Conservation (phyloP, 108 stramenopile species). For the Stephanodiscus triporus region DNA sequence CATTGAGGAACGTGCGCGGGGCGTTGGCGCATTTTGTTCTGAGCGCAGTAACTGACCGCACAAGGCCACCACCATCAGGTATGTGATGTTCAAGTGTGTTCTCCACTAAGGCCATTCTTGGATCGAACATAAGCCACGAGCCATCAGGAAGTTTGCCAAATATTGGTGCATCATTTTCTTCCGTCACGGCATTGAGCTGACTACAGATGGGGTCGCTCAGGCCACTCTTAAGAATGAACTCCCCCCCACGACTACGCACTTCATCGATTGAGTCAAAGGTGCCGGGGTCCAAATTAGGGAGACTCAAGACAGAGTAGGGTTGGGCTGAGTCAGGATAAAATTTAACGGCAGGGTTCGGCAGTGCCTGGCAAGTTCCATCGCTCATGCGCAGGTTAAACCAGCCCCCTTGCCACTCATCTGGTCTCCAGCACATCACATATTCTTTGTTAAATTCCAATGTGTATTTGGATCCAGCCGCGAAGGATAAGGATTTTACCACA, state of each 20-base stretch:
- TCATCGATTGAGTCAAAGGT: slow-evolving; percentile 38
- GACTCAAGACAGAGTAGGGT: slow-evolving; percentile 32
- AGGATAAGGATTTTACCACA: slow-evolving; percentile 29
- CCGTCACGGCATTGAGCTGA: slow-evolving; percentile 44
- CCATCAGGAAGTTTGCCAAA: slow-evolving; percentile 44
- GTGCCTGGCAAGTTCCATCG: slow-evolving; percentile 34
- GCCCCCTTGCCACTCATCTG: slow-evolving; percentile 23
- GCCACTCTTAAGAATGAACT: slow-evolving; percentile 30
- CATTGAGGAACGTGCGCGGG: slow-evolving; percentile 55
- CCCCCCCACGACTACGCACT: slow-evolving; percentile 23
- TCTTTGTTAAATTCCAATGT: slow-evolving; percentile 46
- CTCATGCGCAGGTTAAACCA: slow-evolving; percentile 21
- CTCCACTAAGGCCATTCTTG: slow-evolving; percentile 29
- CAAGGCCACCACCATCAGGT: slow-evolving; percentile 38
- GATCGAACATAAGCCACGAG: slow-evolving; percentile 36
- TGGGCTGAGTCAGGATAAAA: slow-evolving; percentile 31
- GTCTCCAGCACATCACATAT: slow-evolving; percentile 39
- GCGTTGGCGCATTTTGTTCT: slow-evolving; percentile 45
- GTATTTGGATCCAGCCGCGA: slow-evolving; percentile 12
- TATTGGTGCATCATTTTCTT: slow-evolving; percentile 30
- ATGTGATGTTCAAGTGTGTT: slow-evolving; percentile 26
- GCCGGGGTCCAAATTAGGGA: slow-evolving; percentile 28
- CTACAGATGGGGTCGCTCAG: slow-evolving; percentile 37
- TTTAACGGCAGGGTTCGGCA: slow-evolving; percentile 35
- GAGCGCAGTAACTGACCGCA: slow-evolving; percentile 24